Evolutionary conservation across 2,329 filamentous ascomycete genomes (phyloP), one percentile per base, ranked within the genome.

Genomic region (Beauveria medogensis): DNA sequence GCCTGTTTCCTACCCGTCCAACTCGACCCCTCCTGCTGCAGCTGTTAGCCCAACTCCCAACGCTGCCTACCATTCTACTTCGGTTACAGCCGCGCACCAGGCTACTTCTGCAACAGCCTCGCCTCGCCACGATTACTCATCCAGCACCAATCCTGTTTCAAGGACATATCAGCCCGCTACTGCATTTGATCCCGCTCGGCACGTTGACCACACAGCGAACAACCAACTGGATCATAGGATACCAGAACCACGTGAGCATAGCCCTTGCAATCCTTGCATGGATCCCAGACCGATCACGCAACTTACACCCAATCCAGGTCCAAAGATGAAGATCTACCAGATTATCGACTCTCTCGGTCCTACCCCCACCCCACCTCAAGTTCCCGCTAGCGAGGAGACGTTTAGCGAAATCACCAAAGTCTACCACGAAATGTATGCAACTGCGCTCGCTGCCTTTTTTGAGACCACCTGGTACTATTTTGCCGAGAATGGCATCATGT

Each of bases 391-490:
- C 70, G 72, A 81, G 62, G 78, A 79, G 40, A 75, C 73, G 24
- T 68, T 90, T 55, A 83, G 86, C 67, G 87, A 91, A 69, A 85
- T 91, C 62, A 86, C 85, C 64, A 82, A 82, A 63, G 73, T 93
- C 18, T 95, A 90, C 73, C 82, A 84, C 67, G 87, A 88, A 65
- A 86, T 91, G 65, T 95, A 94, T 71, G 88, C 87, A 4, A 82
- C 82, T 1, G 88, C 86, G 8, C 82, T 94, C 52, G 87, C 90
- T 72, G 82, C 82, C 55, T 87, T 94, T 64, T 82, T 95, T 64
- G 92, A 97, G 72, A 90, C 91, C 7, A 82, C 80, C 30, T 97
- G 92, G 92, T 97, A 91, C 75, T 83, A 78, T 63, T 77, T 80
- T 53, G 70, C 70, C 52, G 79, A 78, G 16, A 73, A 76, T 62